Conservation (phyloP, 1,284 basidiomycete genomes). For the Melampsora larici-populina region DNA sequence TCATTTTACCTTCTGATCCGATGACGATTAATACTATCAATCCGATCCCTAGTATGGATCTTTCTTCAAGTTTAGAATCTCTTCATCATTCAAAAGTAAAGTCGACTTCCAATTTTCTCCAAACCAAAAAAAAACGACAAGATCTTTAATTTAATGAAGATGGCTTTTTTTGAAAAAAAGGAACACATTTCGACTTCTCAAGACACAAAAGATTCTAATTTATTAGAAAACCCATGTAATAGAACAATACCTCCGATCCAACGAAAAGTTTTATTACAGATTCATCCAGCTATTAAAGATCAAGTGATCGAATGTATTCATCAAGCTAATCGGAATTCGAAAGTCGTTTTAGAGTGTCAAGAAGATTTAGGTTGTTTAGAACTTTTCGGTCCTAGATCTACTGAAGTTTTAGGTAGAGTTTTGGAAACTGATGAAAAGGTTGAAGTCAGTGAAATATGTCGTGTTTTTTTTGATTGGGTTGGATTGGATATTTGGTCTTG, state of each 20-base stretch:
- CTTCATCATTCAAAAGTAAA: too few relatives aligned
- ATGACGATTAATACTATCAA: too few relatives aligned
- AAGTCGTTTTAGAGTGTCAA: not conserved
- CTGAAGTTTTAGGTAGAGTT: constrained; percentile 33
- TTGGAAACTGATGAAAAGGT: constrained; percentile 18
- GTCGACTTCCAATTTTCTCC: too few relatives aligned
- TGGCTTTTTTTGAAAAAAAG: too few relatives aligned
- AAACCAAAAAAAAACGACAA: too few relatives aligned
- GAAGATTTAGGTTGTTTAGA: constrained; percentile 29
- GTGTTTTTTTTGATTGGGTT: not conserved
- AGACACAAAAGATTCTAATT: not conserved
- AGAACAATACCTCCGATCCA: not conserved
- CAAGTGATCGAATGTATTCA: constrained; percentile 22
- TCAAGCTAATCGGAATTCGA: not conserved
- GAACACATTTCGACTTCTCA: too few relatives aligned
- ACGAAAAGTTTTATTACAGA: constrained; percentile 29
- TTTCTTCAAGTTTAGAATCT: too few relatives aligned
- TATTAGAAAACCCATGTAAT: too few relatives aligned
- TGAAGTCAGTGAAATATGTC: not conserved
- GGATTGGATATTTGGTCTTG: not conserved
- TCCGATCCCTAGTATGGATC: too few relatives aligned
- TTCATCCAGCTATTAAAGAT: constrained; percentile 37
- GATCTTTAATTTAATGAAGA: too few relatives aligned
- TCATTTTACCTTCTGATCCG: too few relatives aligned
- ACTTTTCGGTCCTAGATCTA: constrained; percentile 21